These are phyloP conservation scores for Diatrype stigma DNA, from an alignment of 2,329 filamentous ascomycete species.

Conservation along the genomic window DNA sequence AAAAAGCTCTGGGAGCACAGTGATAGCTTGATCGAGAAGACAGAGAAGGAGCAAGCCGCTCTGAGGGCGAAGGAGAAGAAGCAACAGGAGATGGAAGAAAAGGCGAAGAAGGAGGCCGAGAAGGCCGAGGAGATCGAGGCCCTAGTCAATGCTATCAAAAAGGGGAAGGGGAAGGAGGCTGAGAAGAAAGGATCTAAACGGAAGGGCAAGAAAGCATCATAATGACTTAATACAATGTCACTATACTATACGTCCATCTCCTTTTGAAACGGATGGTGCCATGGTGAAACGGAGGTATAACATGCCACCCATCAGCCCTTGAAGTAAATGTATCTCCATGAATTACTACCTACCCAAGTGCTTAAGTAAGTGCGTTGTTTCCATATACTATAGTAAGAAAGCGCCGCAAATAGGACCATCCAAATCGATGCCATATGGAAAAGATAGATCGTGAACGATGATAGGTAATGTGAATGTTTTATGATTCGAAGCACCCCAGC, in stretches of 20 bases:
- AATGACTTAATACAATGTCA: not conserved
- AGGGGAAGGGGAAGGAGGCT: conserved; percentile 30
- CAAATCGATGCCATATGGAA: no score
- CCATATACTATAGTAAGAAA: no score
- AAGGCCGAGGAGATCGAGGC: conserved; percentile 25
- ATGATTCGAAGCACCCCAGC: no score
- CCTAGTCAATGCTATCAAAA: conserved; percentile 26
- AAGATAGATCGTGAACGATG: no score
- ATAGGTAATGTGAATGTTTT: no score
- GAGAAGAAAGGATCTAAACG: conserved; percentile 28
- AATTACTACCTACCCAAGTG: no score
- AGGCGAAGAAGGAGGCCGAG: conserved; percentile 26
- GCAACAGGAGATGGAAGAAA: conserved; percentile 28
- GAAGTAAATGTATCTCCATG: no score
- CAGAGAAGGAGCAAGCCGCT: conserved; percentile 72
- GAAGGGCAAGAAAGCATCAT: conserved; percentile 25
- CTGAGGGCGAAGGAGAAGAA: conserved; percentile 37
- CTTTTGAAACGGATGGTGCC: no score
- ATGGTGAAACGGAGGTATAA: no score
- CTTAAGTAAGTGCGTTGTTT: no score
- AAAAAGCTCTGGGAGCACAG: conserved; percentile 89
- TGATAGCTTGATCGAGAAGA: conserved; percentile 74
- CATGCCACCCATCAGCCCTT: no score
- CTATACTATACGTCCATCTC: conserved; percentile 2
- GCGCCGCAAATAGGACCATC: no score